Evolutionary conservation across 164 flowering plant species (phyloP), one percentile per base, ranked within the genome.

Genomic region (Cinnamomum micranthum): DNA sequence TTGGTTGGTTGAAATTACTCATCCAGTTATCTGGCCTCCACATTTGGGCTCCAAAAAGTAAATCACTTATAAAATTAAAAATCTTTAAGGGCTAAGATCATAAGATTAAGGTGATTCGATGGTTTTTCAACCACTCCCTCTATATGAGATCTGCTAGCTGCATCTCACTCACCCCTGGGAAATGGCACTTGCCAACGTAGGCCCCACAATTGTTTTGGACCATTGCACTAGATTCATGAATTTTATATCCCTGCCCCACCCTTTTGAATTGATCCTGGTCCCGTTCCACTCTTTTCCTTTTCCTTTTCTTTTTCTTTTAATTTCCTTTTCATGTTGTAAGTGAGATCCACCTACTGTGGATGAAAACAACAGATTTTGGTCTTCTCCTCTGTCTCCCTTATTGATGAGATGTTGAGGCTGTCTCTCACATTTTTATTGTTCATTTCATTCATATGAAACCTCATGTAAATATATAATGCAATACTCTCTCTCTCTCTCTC

Each of bases 171-270:
- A 35, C 47, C 47, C 47, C 2, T 35, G 47, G 47, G 47, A 35
- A 35, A 35, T 35, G 47, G 10, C 47, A 35, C 47, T 35, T 35
- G 47, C 47, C 47, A 1, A 35, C 10, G 47, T 35, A 35, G 47
- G 10, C 47, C 33, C 11, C 47, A 41, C 47, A 41, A 41, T 41
- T 41, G 10, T 7, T 41, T 41, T 41, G 47, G 47, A 9, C 47
- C 47, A 28, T 15, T 20, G 77, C 75, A 77, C 77, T 24, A 27
- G 73, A 81, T 81, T 84, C 81, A 60, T 75, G 76, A 79, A 84
- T 19, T 22, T 77, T 71, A 73, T 72, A 74, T 71, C 75, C 73
- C 80, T 62, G 67, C 73, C 67, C 71, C 78, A 80, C 76, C 50
- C 72, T 68, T 72, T 75, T 65, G 67, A 65, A 41, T 6, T 41